These are phyloP conservation scores for Pterula multifida DNA, from an alignment of 1,284 basidiomycete species.

Conservation along the genomic window DNA sequence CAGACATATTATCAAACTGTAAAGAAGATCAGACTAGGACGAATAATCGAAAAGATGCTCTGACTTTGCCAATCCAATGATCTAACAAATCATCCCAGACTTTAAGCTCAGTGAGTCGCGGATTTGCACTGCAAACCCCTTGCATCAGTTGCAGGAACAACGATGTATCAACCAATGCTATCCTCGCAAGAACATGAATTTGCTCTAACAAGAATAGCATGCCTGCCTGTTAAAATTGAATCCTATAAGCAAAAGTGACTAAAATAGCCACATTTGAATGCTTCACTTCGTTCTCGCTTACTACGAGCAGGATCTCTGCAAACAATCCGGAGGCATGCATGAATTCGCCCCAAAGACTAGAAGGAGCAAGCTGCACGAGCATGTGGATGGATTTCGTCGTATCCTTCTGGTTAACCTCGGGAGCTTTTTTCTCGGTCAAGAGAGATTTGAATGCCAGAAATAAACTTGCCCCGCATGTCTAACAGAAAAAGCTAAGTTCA, in stretches of 20 bases:
- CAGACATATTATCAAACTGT: constrained; percentile 79
- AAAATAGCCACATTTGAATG: neutral
- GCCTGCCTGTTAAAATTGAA: constrained; percentile 39
- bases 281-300: neutral
- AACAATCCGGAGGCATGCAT: constrained; percentile 66
- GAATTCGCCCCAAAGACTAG: constrained; percentile 54
- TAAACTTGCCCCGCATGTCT: constrained; percentile 41
- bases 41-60: neutral
- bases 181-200: constrained; percentile 58
- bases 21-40: constrained; percentile 6
- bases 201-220: constrained; percentile 50
- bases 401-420: constrained; percentile 43
- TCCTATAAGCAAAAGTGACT: too few species aligned
- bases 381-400: constrained; percentile 42
- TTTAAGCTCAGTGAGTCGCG: constrained; percentile 35
- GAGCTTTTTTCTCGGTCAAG: constrained; percentile 31
- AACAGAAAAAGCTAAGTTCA: neutral
- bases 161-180: constrained; percentile 47
- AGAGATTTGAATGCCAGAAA: constrained; percentile 41
- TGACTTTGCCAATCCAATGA: constrained; percentile 70
- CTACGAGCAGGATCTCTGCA: constrained; percentile 30
- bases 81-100: constrained; percentile 58
- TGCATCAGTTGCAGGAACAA: constrained; percentile 59
- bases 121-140: constrained; percentile 33
- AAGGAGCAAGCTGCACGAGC: constrained; percentile 49